Base-by-base conservation (phyloP, 495 filamentous ascomycete genomes). In the Aspergillus diversus region DNA sequence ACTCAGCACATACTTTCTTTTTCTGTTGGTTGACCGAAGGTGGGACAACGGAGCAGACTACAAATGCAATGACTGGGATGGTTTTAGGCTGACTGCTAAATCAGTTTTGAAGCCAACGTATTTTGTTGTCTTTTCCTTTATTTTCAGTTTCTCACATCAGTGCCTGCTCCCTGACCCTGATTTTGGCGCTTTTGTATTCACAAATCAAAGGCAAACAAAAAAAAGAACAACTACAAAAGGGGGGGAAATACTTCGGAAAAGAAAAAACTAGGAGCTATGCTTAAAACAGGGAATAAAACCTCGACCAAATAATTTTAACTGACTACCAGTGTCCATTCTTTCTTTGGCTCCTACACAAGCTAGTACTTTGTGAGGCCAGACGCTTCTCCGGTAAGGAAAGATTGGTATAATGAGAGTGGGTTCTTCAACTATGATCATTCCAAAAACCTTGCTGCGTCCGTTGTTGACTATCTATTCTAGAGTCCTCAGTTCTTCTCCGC, bases 71-170 rank as follows among this genome's bases (percentile, higher is more conserved):
- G 21, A 27, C 21, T 27, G 21, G 21, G 21, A 27, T 27, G 21
- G 21, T 27, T 27, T 43, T 43, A 8, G 50, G 15, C 3, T 31
- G 21, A 53, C 15, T 21, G 16, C 31, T 53, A 31, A 31, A 31
- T 53, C 6, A 53, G 33, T 1, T 27, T 27, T 27, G 21, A 27
- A 53, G 32, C 33, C 50, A 12, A 31, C 31, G n/a, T 53, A 31
- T 33, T 13, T 55, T 55, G 34, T n/a, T 12, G 8, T 33, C 33
- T 17, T 21, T 63, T 63, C 78, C 76, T 74, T 77, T 68, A 77
- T 79, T 70, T 77, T 73, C 67, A 80, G 78, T 70, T 66, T 75
- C 59, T 75, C 73, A 68, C 71, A 69, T 32, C 67, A 74, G 63
- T 74, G 74, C 49, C 71, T 74, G 34, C 71, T 72, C 63, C 57